phyloP scores from a whole-genome alignment of 2,329 filamentous ascomycete species.

The Sphaerostilbella broomeana region DNA sequence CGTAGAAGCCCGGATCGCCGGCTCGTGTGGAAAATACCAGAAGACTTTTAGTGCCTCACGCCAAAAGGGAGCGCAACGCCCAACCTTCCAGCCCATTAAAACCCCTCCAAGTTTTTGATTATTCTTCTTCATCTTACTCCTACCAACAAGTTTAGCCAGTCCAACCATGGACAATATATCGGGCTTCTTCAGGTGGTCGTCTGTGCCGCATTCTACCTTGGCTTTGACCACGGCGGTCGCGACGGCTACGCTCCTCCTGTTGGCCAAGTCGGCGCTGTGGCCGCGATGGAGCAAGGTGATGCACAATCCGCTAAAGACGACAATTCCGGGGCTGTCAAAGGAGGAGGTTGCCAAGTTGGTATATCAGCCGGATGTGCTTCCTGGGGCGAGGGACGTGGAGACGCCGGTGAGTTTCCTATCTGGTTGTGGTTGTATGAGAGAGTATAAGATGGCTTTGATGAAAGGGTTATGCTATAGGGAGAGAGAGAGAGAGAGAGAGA shows the following conservation, averaged over 20 bases:
- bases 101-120: no score
- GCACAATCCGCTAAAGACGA: slow-evolving; percentile 38
- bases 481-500: neutral
- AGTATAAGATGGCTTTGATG: no score
- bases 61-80: no score
- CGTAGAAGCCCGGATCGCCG: no score
- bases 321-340: slow-evolving; percentile 29
- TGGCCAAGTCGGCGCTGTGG: slow-evolving; percentile 32
- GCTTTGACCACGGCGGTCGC: slow-evolving; percentile 34
- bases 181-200: slow-evolving; percentile 18
- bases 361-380: slow-evolving; percentile 64
- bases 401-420: slow-evolving; percentile 47
- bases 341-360: slow-evolving; percentile 33
- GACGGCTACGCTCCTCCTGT: slow-evolving; percentile 33
- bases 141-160: no score
- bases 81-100: no score
- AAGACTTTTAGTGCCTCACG: no score
- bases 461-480: no score
- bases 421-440: neutral
- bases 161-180: slow-evolving; percentile 25
- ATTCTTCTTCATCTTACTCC: no score
- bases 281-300: slow-evolving; percentile 35
- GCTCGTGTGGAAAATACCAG: neutral
- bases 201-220: slow-evolving; percentile 12
- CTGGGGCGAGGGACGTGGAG: slow-evolving; percentile 64